Conservation (phyloP, 1,284 basidiomycete species). For the Cystobasidium sp. region DNA sequence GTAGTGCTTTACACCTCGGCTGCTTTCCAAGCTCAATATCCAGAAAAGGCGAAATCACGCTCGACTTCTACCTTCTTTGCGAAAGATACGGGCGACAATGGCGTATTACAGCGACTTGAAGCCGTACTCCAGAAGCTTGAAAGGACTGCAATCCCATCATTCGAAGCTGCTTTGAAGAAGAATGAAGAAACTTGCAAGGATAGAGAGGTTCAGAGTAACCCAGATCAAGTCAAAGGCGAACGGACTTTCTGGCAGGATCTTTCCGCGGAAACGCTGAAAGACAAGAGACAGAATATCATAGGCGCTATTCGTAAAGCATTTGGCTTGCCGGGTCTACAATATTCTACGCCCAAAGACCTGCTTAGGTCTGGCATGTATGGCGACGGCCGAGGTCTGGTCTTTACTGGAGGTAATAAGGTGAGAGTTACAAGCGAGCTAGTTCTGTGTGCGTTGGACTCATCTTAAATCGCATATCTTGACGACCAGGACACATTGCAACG, state of each 20-base stretch:
- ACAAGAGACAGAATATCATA: conserved; percentile 22
- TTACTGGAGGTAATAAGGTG: conserved; percentile 40
- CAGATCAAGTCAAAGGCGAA: conserved; percentile 39
- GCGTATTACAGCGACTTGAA: conserved; percentile 2
- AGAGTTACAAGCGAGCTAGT: neutral
- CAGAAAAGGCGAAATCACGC: neutral
- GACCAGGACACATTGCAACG: conserved; percentile 37
- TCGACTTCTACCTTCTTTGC: neutral
- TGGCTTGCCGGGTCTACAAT: conserved; percentile 27
- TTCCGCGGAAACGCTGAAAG: neutral
- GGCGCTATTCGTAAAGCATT: conserved; percentile 4
- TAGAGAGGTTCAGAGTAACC: conserved; percentile 24
- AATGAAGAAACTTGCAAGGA: conserved; percentile 25
- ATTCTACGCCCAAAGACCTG: neutral
- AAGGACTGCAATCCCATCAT: conserved; percentile 9
- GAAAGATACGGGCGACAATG: neutral
- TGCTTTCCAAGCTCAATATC: conserved; percentile 15
- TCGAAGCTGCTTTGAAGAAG: conserved; percentile 20
- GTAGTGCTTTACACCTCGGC: conserved; percentile 8
- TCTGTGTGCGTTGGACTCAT: neutral
- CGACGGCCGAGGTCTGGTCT: conserved; percentile 28
- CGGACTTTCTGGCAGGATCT: conserved; percentile 26
- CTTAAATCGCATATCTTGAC: neutral
- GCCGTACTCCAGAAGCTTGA: conserved; percentile 28
- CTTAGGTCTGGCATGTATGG: conserved; percentile 28